A percentile compares a stretch with the other conserved stretches of the same genome.
Evolutionary conservation across 2,329 filamentous ascomycete species (phyloP).

Genomic region (Ophiosphaerella narmari): DNA sequence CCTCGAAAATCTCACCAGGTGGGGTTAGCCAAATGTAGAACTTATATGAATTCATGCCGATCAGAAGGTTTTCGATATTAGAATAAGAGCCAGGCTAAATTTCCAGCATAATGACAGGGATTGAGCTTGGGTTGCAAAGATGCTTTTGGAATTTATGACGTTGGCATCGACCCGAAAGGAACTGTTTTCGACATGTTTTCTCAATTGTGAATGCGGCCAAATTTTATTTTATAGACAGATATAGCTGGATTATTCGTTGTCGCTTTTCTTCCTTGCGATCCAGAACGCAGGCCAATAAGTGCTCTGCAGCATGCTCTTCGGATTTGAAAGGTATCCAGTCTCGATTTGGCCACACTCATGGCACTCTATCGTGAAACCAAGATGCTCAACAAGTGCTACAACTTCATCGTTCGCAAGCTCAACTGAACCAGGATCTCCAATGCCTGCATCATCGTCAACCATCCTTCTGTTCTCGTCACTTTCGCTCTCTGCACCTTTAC

Average conservation of each 20-base stretch:
- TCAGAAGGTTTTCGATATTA: no score
- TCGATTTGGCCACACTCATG: slow-evolving; percentile 61
- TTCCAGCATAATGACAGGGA: no score
- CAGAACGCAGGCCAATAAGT: slow-evolving; percentile 81
- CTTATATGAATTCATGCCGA: neutral
- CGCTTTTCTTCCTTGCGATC: slow-evolving; percentile 73
- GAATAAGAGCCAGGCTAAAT: no score
- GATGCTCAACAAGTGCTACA: slow-evolving; percentile 69
- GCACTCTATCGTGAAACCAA: slow-evolving; percentile 77
- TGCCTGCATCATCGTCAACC: slow-evolving; percentile 57
- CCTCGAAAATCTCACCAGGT: neutral
- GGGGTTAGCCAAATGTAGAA: neutral
- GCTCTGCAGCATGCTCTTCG: slow-evolving; percentile 82
- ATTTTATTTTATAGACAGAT: neutral
- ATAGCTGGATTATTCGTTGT: neutral
- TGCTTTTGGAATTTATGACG: no score
- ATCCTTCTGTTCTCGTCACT: slow-evolving; percentile 12
- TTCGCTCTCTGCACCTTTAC: slow-evolving; percentile 31
- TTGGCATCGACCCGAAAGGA: no score
- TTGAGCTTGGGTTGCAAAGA: no score
- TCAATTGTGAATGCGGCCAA: neutral
- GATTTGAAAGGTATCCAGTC: slow-evolving; percentile 86
- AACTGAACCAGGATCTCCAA: slow-evolving; percentile 86
- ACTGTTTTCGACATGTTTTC: no score
- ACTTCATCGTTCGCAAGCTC: slow-evolving; percentile 92